These are phyloP conservation scores for Cutaneotrichosporon cyanovorans DNA, from an alignment of 1,284 basidiomycete genomes.

Conservation along the genomic window DNA sequence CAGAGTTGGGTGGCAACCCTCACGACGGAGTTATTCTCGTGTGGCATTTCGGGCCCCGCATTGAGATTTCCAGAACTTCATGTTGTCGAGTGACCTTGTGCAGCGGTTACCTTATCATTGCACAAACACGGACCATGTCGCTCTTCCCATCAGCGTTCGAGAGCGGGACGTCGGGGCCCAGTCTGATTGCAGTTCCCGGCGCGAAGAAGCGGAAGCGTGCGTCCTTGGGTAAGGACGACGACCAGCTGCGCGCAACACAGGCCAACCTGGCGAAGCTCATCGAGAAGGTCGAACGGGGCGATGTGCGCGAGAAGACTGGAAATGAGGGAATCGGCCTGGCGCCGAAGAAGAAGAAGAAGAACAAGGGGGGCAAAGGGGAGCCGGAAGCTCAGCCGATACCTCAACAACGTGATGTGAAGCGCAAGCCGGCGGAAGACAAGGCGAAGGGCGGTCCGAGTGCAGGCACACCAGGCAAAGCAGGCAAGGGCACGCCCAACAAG, in stretches of 20 bases:
- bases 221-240: conserved; percentile 39
- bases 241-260: conserved; percentile 47
- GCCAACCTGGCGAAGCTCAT: conserved; percentile 73
- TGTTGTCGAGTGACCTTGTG: background rate
- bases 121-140: conserved; percentile 27
- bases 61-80: background rate
- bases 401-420: background rate
- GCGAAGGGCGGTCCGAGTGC: conserved; percentile 8
- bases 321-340: conserved; percentile 15
- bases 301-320: conserved; percentile 23
- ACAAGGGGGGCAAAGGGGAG: background rate
- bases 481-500: background rate
- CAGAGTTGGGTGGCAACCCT: background rate
- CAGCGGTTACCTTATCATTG: background rate
- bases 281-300: conserved; percentile 51
- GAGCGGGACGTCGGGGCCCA: conserved; percentile 6
- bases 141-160: conserved; percentile 41
- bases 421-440: background rate
- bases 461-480: no score
- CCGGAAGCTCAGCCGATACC: background rate
- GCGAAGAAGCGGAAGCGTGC: conserved; percentile 59
- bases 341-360: conserved; percentile 7
- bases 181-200: conserved; percentile 4
- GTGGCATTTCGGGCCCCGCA: background rate
- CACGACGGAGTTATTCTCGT: no score